phyloP scores from a whole-genome alignment of 2,329 filamentous ascomycete genomes.

The Didymellaceae sp. region DNA sequence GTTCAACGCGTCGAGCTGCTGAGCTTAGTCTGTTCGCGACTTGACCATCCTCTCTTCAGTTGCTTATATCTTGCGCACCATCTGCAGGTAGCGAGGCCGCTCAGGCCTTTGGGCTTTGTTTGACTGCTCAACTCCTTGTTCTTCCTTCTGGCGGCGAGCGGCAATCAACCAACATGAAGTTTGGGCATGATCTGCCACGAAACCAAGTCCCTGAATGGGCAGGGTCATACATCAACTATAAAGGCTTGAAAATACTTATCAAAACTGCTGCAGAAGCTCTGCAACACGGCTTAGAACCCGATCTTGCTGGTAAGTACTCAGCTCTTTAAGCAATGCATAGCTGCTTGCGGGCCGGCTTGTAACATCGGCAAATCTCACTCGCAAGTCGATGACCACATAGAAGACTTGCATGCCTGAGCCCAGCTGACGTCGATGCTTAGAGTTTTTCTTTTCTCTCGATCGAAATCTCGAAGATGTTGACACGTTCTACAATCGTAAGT shows the following conservation, averaged over 20 bases:
- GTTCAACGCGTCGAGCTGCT: constrained; percentile 28
- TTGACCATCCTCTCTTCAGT: constrained; percentile 17
- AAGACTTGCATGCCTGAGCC: neutral
- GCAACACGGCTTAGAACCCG: constrained; percentile 75
- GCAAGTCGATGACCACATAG: too few species aligned
- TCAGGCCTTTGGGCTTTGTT: constrained; percentile 8
- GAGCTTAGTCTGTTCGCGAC: constrained; percentile 24
- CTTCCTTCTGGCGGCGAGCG: constrained; percentile 1
- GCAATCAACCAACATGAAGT: constrained; percentile 49
- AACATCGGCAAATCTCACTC: neutral
- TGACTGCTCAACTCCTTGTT: neutral
- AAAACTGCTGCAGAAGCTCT: constrained; percentile 74
- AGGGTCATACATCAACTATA: constrained; percentile 85
- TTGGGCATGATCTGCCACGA: constrained; percentile 67
- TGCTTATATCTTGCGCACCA: constrained; percentile 18
- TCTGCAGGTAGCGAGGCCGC: constrained; percentile 11
- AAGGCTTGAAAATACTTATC: constrained; percentile 92
- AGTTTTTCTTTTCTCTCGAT: constrained; percentile 96
- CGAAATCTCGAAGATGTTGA: constrained; percentile 97
- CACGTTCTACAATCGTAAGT: constrained; percentile 96
- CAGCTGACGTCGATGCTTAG: constrained; percentile 56
- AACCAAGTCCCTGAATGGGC: constrained; percentile 91
- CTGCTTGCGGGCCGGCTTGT: neutral
- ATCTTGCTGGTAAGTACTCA: constrained; percentile 81
- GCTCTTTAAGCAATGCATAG: neutral